Evolutionary conservation across 2,329 filamentous ascomycete species (phyloP).

Genomic region (Proliferodiscus dingleyae): DNA sequence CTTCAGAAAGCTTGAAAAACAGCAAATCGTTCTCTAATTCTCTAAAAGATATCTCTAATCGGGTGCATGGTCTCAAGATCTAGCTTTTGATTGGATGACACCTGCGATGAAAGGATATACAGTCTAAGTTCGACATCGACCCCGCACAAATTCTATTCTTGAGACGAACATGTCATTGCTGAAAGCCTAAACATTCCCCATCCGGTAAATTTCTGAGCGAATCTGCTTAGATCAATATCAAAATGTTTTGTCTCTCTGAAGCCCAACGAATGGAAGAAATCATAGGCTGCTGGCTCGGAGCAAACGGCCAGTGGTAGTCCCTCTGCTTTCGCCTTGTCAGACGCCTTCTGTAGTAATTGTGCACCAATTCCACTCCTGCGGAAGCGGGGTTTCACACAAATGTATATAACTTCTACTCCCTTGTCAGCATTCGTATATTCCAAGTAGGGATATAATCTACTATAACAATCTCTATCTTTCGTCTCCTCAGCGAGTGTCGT

Average conservation of each 20-base stretch:
- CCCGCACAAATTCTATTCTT: no score
- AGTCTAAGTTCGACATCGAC: no score
- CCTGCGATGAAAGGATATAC: no score
- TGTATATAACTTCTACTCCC: slow-evolving; percentile 3
- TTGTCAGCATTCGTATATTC: not conserved
- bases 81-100: no score
- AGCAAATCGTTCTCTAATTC: no score
- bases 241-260: slow-evolving; percentile 6
- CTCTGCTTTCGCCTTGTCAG: not conserved
- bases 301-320: not conserved
- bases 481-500: no score
- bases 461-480: not conserved
- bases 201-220: slow-evolving; percentile 1
- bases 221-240: slow-evolving; percentile 6
- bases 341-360: not conserved
- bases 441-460: not conserved
- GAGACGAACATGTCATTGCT: not conserved
- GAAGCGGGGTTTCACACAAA: not conserved
- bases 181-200: slow-evolving; percentile 6
- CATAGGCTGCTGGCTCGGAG: slow-evolving; percentile 4
- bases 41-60: no score
- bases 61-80: no score
- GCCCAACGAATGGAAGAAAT: slow-evolving; percentile 1
- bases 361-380: slow-evolving; percentile 4
- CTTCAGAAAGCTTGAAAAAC: no score